Base-by-base conservation (phyloP, 2,329 filamentous ascomycete species). In the Sarocladiaceae sp. region DNA sequence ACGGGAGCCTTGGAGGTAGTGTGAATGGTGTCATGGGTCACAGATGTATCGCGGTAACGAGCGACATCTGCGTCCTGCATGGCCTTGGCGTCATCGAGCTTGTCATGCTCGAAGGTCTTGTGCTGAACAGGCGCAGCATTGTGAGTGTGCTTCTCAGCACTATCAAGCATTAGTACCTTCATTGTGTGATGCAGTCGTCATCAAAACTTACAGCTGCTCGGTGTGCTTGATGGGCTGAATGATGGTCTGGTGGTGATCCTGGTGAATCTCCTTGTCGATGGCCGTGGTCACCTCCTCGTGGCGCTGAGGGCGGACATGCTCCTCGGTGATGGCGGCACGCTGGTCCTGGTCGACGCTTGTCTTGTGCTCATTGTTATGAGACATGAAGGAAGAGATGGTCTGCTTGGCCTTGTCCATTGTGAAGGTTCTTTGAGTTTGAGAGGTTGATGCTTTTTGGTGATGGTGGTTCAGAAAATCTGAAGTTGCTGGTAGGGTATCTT, bases 241-340 rank as follows among this genome's bases (percentile, higher is more conserved):
- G 0, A 82, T 83, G 44, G 83, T 86, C 65, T 89, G 84, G 64
- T 87, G 82, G 60, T 89, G 86, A 54, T 88, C 82, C 64, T 88
- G 85, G 62, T 89, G 84, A 3, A 88, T 71, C 59, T 89, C 86
- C 58, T 79, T 80, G 62, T 89, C 83, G 23, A 88, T 66, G 6
- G 82, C 85, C 1, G 80, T 84, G 18, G 72, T 75, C 10, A 80
- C 59, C n/a, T 84, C 68, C 61, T 88, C 82, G 52, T 87, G 83
- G 36, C 76, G 66, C n/a, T 79, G 76, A 39, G 78, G 79, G 54
- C 73, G 78, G 40, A 88, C 66, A 1, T 75, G 73, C 67, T 88
- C 84, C 17, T 86, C 74, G 4, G 76, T 74, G 2, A 88, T 76
- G 12, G 80, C 77, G 0, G 80, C 77, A 36, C 79, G 76, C 37